A percentile compares a stretch with the other conserved stretches of the same genome.
Evolutionary conservation across 140 eudicot genomes (phyloP).

Genomic region (Ambrosia hybrid): DNA sequence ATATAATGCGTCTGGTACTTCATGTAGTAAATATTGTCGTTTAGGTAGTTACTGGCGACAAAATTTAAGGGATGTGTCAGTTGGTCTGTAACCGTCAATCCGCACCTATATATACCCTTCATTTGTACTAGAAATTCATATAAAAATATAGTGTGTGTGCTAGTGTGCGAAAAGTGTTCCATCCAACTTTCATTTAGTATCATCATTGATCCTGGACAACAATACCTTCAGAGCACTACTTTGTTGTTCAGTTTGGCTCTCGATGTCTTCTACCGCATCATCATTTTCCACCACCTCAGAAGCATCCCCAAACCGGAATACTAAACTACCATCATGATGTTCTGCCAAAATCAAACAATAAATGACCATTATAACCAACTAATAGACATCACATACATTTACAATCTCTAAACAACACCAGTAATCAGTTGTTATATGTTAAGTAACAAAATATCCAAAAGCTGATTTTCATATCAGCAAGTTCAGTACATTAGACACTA

Average conservation of each 20-base stretch:
- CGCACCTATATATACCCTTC: no score
- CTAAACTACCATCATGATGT: conserved; percentile 68
- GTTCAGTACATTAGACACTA: background rate
- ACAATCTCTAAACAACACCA: background rate
- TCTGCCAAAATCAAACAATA: conserved; percentile 49
- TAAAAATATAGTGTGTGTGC: no score
- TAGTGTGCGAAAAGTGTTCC: no score
- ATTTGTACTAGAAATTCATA: no score
- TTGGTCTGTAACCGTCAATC: no score
- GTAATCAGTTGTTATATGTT: background rate
- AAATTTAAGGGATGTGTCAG: no score
- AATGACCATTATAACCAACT: background rate
- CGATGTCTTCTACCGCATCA: conserved; percentile 36
- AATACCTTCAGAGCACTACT: conserved; percentile 24
- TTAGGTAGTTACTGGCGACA: no score
- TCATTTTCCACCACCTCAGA: conserved; percentile 47
- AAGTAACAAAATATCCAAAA: conserved; percentile 3
- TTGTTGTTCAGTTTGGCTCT: conserved; percentile 20
- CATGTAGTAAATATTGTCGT: no score
- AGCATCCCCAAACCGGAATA: conserved; percentile 76
- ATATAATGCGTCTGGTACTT: no score
- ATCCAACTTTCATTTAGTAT: no score
- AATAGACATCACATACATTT: background rate
- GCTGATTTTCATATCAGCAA: background rate
- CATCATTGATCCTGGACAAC: no score